Evolutionary conservation across 441 rosid genomes (phyloP), one percentile per base, ranked within the genome.

Genomic region (Breynia disticha): DNA sequence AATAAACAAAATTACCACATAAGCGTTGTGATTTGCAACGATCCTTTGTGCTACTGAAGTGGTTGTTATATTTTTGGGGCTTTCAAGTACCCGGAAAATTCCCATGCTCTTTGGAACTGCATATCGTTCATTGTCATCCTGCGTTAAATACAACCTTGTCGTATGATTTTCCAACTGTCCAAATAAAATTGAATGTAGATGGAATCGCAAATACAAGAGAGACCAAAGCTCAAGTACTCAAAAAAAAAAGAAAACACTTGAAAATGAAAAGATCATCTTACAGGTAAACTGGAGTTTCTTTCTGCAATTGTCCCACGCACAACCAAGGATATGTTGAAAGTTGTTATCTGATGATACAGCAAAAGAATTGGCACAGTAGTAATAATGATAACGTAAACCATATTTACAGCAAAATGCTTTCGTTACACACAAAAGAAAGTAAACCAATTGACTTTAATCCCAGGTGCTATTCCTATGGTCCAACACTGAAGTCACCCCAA

Each of bases 301-400:
- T 87, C 98, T 10, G 95, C 80, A 43, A 87, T 66, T 57, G 95
- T 85, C 55, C 98, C 96, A 56, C 73, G 98, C 71, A 86, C 96
- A 48, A 91, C 94, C 78, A 80, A 55, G 24, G 86, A 79, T 61
- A 91, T 85, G 71, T 87, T 82, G 75, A 91, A 91, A 63, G 98
- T 91, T 50, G 82, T 82, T 60, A 91, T 77, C 96, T 91, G 87
- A 68, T 52, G 7, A 24, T 7, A 24, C 32, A 24, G 7, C 4
- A 24, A 24, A 24, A 24, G n/a, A n/a, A n/a, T n/a, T 24, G 32
- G 4, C 32, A 2, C 7, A 24, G 32, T 2, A 24, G 32, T 3
- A 24, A 24, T 7, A 24, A 24, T 24, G 7, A 24, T 7, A 24
- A 7, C 7, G 32, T 2, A 24, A 24, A 24, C 32, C 32, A 7